Evolutionary conservation across 2,329 filamentous ascomycete species (phyloP), one percentile per base, ranked within the genome.

Genomic region (Monilinia aucupariae): DNA sequence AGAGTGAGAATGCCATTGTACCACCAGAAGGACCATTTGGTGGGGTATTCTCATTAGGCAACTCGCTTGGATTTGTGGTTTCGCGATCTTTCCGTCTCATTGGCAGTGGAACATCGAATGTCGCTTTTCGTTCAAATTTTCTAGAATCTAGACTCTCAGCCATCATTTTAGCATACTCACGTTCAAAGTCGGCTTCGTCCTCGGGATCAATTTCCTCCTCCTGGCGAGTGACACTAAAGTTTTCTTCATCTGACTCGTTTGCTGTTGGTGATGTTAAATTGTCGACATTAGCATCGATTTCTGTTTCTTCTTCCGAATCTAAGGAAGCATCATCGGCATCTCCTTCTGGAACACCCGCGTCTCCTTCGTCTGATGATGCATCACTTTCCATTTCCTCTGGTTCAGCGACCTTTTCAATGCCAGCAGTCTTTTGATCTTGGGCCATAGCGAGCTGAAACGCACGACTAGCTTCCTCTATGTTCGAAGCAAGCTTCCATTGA

Each of bases 161-260:
- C 93, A 99, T 97, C 85, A 99, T 90, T 76, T 96, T 97, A 45
- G 94, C 92, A 75, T 96, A 94, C 76, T 97, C 94, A 70, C 93
- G 90, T 73, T 99, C 96, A 74, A 99, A 99, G 49, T 99, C 94
- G 8, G 93, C 94, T 72, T 99, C 94, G 48, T 89, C 91, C 77
- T 97, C 92, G 0, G 93, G 92, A 68, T 99, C 92, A 63, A 92
- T 83, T 70, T 93, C 85, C 74, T 97, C 91, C 74, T 96, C 90
- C 72, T 93, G 88, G 65, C 92, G 87, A 51, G 91, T 96, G 54
- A 99, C 93, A 50, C 97, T 84, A 69, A 97, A 96, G 30, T 90
- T 86, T 74, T 97, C 92, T 67, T 97, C 92, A 67, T 83, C 81
- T 12, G 88, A 89, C 48, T 87, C 87, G 37, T 82, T 87, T 45